Conservation (phyloP, 2,329 filamentous ascomycete species). For the Claviceps arundinis region DNA sequence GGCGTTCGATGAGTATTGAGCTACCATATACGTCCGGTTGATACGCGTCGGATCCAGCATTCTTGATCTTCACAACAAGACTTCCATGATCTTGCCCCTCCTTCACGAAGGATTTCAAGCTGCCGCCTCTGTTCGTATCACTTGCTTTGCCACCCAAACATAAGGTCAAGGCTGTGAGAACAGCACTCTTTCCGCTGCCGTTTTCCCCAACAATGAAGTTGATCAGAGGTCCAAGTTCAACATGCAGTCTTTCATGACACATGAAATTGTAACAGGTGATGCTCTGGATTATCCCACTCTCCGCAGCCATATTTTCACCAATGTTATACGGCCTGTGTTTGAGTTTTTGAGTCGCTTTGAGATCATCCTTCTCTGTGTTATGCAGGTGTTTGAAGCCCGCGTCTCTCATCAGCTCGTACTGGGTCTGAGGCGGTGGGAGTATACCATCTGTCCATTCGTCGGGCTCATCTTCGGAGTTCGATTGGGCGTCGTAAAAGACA, state of each 20-base stretch:
- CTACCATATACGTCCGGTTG: slow-evolving; percentile 70
- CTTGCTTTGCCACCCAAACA: slow-evolving; percentile 93
- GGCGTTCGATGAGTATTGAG: slow-evolving; percentile 79
- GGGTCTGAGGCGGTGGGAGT: slow-evolving; percentile 33
- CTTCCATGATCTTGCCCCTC: slow-evolving; percentile 66
- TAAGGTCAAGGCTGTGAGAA: slow-evolving; percentile 82
- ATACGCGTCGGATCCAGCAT: slow-evolving; percentile 74
- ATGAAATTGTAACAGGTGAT: slow-evolving; percentile 90
- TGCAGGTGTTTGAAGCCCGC: slow-evolving; percentile 43
- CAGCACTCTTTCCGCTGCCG: slow-evolving; percentile 92
- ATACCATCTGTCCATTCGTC: background rate
- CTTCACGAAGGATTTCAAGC: slow-evolving; percentile 82
- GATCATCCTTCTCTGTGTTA: slow-evolving; percentile 45
- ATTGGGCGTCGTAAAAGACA: background rate
- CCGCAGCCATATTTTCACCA: slow-evolving; percentile 60
- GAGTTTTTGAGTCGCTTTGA: slow-evolving; percentile 51
- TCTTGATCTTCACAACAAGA: slow-evolving; percentile 79
- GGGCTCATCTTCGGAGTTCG: slow-evolving; percentile 2
- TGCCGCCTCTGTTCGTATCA: slow-evolving; percentile 82
- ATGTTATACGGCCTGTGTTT: slow-evolving; percentile 33
- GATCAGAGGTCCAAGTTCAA: slow-evolving; percentile 82
- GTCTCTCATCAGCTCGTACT: slow-evolving; percentile 50
- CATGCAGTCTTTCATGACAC: slow-evolving; percentile 75
- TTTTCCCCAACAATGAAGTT: slow-evolving; percentile 98
- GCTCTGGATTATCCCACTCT: slow-evolving; percentile 77